Conservation (phyloP, 176 grass and related monocot species). For the Triticum aestivum region DNA sequence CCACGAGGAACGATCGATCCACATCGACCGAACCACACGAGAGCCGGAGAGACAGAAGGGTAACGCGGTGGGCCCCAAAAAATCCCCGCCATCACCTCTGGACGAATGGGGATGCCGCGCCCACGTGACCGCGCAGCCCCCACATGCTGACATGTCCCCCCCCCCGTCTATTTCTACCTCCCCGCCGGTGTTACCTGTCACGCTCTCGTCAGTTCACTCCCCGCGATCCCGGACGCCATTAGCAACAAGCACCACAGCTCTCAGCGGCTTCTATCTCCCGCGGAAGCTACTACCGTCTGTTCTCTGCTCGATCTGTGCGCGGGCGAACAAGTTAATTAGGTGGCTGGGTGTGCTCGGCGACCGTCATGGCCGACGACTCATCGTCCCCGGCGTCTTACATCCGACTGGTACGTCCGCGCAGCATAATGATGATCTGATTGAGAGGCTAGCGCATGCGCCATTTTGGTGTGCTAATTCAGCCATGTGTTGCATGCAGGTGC, state of each 20-base stretch:
- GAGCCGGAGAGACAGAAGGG: background rate
- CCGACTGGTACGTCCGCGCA: slow-evolving; percentile 33
- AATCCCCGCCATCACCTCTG: slow-evolving; percentile 34
- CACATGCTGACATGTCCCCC: slow-evolving; percentile 25
- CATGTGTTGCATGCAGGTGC: slow-evolving; percentile 41
- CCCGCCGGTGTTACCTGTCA: slow-evolving; percentile 7
- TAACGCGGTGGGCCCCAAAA: slow-evolving; percentile 38
- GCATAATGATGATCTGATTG: background rate
- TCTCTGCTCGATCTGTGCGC: background rate
- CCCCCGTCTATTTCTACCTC: slow-evolving; percentile 44
- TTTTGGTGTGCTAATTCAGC: background rate
- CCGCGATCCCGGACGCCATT: slow-evolving; percentile 5
- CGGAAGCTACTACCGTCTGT: background rate
- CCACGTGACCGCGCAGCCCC: slow-evolving; percentile 46
- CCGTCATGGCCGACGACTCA: slow-evolving; percentile 40
- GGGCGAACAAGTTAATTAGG: background rate
- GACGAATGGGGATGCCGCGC: slow-evolving; percentile 42
- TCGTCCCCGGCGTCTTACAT: slow-evolving; percentile 70
- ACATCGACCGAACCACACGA: background rate
- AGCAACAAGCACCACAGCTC: background rate
- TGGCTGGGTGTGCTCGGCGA: background rate
- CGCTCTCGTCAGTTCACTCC: slow-evolving; percentile 7
- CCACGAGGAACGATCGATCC: too few relatives aligned
- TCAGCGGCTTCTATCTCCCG: background rate
- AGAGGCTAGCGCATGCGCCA: background rate